Conservation (phyloP, 1,284 basidiomycete genomes). For the Coniferiporia weirii region DNA sequence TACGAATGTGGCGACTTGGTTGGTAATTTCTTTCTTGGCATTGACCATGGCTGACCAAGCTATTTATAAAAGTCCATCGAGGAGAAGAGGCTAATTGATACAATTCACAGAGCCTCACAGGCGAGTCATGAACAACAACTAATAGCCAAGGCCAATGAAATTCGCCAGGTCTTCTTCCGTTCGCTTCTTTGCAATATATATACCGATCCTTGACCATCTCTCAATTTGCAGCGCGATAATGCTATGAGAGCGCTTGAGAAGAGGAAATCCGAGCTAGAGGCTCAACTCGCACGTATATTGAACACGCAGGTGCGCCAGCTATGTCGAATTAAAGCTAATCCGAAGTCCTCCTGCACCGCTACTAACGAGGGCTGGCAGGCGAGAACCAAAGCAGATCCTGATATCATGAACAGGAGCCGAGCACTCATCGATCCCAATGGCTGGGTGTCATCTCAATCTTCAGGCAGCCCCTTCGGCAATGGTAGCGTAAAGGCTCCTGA, state of each 20-base stretch:
- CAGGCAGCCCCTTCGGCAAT: conserved; percentile 26
- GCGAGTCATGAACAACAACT: conserved; percentile 33
- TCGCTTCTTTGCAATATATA: background rate
- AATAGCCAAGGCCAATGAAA: conserved; percentile 34
- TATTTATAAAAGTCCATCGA: conserved; percentile 26
- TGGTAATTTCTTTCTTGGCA: conserved; percentile 8
- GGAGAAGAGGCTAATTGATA: conserved; percentile 33
- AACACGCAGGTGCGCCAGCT: conserved; percentile 22
- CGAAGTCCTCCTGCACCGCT: no score
- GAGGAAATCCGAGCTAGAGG: conserved; percentile 29
- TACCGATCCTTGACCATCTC: background rate
- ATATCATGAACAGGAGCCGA: conserved; percentile 15
- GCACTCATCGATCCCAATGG: conserved; percentile 31
- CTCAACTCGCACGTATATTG: conserved; percentile 23
- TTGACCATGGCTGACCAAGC: background rate
- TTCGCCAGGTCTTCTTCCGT: conserved; percentile 28
- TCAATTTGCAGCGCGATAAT: conserved; percentile 30
- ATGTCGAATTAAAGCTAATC: background rate
- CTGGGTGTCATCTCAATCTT: conserved; percentile 28
- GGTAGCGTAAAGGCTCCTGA: conserved; percentile 22
- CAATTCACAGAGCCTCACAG: conserved; percentile 29
- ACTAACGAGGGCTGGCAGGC: background rate
- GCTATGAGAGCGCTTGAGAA: conserved; percentile 30
- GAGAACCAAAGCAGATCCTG: conserved; percentile 10
- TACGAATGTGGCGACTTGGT: conserved; percentile 34